Evolutionary conservation across 257 asterid genomes (phyloP).

Genomic region (Rubia yunnanensis): DNA sequence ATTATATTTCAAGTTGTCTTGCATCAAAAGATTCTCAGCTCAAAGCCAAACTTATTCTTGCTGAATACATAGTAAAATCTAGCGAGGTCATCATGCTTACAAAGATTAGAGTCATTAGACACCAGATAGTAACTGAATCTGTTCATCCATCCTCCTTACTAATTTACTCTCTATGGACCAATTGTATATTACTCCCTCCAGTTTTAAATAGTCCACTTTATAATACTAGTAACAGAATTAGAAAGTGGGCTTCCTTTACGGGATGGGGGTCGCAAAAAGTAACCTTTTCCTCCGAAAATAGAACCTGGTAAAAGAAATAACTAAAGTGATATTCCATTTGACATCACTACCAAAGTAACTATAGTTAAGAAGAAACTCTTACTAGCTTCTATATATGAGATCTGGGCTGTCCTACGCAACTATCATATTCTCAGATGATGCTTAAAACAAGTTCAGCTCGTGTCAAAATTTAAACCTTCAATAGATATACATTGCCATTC

Average conservation of each 20-base stretch:
- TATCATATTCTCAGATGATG: background rate
- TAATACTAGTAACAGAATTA: background rate
- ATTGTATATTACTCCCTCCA: background rate
- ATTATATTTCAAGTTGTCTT: background rate
- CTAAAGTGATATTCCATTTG: background rate
- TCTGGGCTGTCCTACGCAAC: background rate
- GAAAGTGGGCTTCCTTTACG: background rate
- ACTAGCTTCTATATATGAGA: background rate
- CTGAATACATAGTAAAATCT: background rate
- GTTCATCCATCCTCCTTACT: background rate
- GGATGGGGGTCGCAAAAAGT: background rate
- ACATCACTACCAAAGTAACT: background rate
- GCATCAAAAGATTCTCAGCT: background rate
- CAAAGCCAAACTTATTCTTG: background rate
- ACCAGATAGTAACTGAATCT: background rate
- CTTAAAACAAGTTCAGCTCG: background rate
- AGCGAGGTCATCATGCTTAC: background rate
- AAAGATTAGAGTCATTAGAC: background rate
- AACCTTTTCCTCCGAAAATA: background rate
- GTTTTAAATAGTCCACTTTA: background rate
- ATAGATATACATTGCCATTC: too few relatives aligned
- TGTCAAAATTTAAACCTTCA: background rate
- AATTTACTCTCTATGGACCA: background rate
- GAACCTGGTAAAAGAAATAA: background rate
- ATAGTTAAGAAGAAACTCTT: background rate